Evolutionary conservation across 495 filamentous ascomycete genomes (phyloP), one percentile per base, ranked within the genome.

Genomic region (Aspergillus nanangensis): DNA sequence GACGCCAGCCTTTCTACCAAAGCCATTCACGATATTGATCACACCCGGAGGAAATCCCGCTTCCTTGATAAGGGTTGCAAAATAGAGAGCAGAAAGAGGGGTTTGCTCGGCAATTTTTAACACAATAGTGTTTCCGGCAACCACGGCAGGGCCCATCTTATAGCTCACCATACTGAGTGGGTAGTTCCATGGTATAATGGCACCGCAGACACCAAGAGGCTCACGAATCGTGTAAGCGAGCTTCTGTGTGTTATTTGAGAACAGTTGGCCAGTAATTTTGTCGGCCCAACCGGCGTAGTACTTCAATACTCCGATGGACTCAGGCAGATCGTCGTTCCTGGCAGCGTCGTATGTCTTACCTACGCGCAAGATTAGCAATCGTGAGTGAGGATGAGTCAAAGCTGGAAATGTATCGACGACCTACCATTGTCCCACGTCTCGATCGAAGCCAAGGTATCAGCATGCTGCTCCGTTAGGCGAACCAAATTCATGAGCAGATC

Each of bases 351-450:
- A 90, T 2, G 88, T 84, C 63, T 96, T 96, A n/a, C n/a, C n/a
- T n/a, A n/a, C n/a, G n/a, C n/a, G n/a, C n/a, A n/a, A n/a, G n/a
- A n/a, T n/a, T n/a, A n/a, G n/a, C n/a, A n/a, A n/a, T n/a, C n/a
- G n/a, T n/a, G n/a, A n/a, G n/a, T n/a, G n/a, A n/a, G n/a, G n/a
- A n/a, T n/a, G n/a, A n/a, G n/a, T n/a, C n/a, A n/a, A n/a, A n/a
- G n/a, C n/a, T n/a, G n/a, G n/a, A n/a, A n/a, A n/a, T n/a, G n/a
- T n/a, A n/a, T n/a, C n/a, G n/a, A n/a, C n/a, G n/a, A n/a, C n/a
- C n/a, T n/a, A 55, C 90, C 92, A 56, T 95, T 95, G 62, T 96
- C 91, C 77, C 90, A 91, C 0, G 87, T 86, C 70, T 96, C 91
- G 38, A 96, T 90, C 0, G 88, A 90, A 32, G 89, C 89, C 8